phyloP scores from a whole-genome alignment of 768 basidiomycete species.

The Kwoniella dendrophila region DNA sequence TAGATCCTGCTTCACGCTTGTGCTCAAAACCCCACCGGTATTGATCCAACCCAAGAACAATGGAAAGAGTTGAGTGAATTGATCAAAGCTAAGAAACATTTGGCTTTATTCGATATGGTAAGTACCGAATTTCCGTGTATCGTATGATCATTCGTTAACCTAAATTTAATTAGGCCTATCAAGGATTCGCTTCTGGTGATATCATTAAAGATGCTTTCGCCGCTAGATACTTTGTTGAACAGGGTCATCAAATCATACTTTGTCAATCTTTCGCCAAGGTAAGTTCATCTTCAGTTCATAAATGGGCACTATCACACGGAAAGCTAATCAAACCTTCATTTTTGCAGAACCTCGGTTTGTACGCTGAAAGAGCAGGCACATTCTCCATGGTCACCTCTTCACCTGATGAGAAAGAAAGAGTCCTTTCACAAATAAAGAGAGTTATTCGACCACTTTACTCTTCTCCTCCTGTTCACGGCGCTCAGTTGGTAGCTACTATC shows the following conservation, averaged over 20 bases:
- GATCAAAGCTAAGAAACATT: slow-evolving; percentile 77
- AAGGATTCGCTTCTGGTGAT: slow-evolving; percentile 95
- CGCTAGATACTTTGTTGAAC: slow-evolving; percentile 85
- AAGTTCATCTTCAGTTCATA: neutral
- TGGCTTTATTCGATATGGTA: slow-evolving; percentile 96
- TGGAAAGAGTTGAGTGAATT: slow-evolving; percentile 89
- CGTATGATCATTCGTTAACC: neutral
- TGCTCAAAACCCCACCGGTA: slow-evolving; percentile 97
- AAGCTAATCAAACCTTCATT: neutral
- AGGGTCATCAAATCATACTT: slow-evolving; percentile 92
- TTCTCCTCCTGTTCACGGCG: slow-evolving; percentile 74
- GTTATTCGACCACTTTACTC: slow-evolving; percentile 96
- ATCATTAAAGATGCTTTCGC: slow-evolving; percentile 90
- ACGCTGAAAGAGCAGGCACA: slow-evolving; percentile 94
- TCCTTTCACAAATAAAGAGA: slow-evolving; percentile 92
- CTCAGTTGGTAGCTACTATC: slow-evolving; percentile 54
- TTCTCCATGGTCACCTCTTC: slow-evolving; percentile 74
- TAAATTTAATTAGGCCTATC: slow-evolving; percentile 72
- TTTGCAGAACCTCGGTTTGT: slow-evolving; percentile 85
- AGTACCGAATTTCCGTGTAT: slow-evolving; percentile 1
- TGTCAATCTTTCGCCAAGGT: slow-evolving; percentile 93
- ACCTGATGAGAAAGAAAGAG: slow-evolving; percentile 72
- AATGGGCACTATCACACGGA: slow-evolving; percentile 4
- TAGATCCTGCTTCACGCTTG: slow-evolving; percentile 85
- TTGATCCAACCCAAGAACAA: slow-evolving; percentile 90